Evolutionary conservation across 1,284 basidiomycete species (phyloP).

Genomic region (Tremellales sp.): DNA sequence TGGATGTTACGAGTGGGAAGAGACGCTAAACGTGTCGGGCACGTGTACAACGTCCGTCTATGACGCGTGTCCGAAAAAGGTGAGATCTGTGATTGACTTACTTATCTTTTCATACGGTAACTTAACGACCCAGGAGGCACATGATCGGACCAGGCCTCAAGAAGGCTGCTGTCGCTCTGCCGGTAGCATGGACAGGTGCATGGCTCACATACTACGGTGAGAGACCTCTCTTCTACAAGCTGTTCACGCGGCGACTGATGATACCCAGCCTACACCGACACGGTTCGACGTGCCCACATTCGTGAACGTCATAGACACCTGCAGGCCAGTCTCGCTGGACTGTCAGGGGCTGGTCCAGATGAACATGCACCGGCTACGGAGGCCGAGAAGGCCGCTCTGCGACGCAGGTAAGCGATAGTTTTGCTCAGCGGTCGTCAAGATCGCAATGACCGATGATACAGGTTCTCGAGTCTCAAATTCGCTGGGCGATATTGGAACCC

Average conservation of each 20-base stretch:
- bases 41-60: too few relatives aligned
- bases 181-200: slow-evolving; percentile 40
- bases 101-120: too few relatives aligned
- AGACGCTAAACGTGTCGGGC: too few relatives aligned
- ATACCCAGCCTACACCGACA: slow-evolving; percentile 44
- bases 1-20: too few relatives aligned
- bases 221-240: slow-evolving; percentile 8
- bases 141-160: slow-evolving; percentile 16
- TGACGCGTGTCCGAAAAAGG: too few relatives aligned
- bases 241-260: too few relatives aligned
- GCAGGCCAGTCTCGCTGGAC: slow-evolving; percentile 12
- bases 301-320: slow-evolving; percentile 27
- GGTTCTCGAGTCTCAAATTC: slow-evolving; percentile 38
- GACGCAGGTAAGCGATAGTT: slow-evolving; percentile 32
- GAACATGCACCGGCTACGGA: slow-evolving; percentile 30
- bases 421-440: neutral
- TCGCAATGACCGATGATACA: slow-evolving; percentile 5
- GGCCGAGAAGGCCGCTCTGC: slow-evolving; percentile 45
- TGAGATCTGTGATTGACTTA: too few relatives aligned
- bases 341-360: slow-evolving; percentile 22
- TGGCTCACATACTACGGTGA: slow-evolving; percentile 46
- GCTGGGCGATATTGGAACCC: slow-evolving; percentile 49
- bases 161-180: slow-evolving; percentile 33
- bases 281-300: slow-evolving; percentile 38
- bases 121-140: too few relatives aligned